Percentiles rank a stretch among this genome's conserved stretches.
Evolutionary conservation across 306 rosid genomes (phyloP).

Genomic region (Morella rubra): DNA sequence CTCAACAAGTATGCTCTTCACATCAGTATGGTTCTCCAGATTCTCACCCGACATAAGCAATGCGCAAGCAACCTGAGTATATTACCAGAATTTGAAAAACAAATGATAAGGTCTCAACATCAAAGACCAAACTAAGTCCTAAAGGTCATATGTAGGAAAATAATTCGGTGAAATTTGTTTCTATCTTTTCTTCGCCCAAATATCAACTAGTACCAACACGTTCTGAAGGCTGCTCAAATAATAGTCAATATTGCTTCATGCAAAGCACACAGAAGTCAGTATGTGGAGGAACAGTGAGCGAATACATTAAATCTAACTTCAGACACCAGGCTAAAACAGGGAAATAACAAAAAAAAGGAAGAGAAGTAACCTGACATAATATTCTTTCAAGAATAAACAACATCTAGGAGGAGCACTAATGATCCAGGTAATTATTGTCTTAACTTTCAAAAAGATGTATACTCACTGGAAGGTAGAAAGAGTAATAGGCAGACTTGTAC

Average conservation of each 20-base stretch:
- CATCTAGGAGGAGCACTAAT: slow-evolving; percentile 26
- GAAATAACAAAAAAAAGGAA: background rate
- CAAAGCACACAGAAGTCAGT: background rate
- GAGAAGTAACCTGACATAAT: background rate
- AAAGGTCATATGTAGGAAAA: slow-evolving; percentile 10
- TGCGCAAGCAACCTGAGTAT: slow-evolving; percentile 53
- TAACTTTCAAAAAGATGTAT: slow-evolving; percentile 4
- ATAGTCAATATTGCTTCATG: background rate
- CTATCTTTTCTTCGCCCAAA: background rate
- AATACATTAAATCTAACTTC: slow-evolving; percentile 9
- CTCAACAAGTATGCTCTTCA: slow-evolving; percentile 55
- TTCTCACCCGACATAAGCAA: slow-evolving; percentile 53
- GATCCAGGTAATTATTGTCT: background rate
- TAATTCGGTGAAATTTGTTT: background rate
- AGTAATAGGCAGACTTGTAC: slow-evolving; percentile 90
- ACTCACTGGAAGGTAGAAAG: slow-evolving; percentile 94
- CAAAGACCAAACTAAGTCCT: slow-evolving; percentile 2
- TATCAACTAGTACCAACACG: background rate
- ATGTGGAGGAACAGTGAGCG: background rate
- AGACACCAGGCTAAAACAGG: slow-evolving; percentile 2
- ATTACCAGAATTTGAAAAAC: slow-evolving; percentile 13
- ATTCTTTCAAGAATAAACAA: background rate
- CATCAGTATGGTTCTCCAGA: slow-evolving; percentile 51
- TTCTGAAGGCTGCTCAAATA: background rate
- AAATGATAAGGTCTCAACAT: slow-evolving; percentile 15